Evolutionary conservation across 305 asterid species (phyloP), one percentile per base, ranked within the genome.

Genomic region (Fraxinus greggii): DNA sequence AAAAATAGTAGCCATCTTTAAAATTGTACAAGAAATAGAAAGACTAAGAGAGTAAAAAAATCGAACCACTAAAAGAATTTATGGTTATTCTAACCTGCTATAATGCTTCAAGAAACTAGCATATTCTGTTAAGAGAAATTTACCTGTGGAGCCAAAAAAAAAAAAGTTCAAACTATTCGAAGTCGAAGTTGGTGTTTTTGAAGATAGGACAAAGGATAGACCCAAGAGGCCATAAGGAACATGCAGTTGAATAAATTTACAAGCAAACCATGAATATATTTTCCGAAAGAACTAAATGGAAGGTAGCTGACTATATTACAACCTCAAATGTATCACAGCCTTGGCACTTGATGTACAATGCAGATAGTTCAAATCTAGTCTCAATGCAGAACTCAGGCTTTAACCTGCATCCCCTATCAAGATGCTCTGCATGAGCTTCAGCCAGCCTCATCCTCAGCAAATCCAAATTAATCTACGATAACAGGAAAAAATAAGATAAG

Each of bases 351-450:
- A 96, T 88, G 82, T 93, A 96, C 77, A 96, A 85, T 72, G 98
- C 99, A 75, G 94, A 86, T 42, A 92, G 86, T 31, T 83, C 91
- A 79, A 93, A 96, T 82, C 84, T 92, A 35, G 91, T 87, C 89
- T 95, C 98, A 0, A 84, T 35, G 80, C 90, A 86, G 90, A 96
- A 94, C 80, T 90, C 90, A 0, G 98, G 94, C 73, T 73, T 89
- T 89, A 91, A 82, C 86, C 87, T 90, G 92, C 99, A 94, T 31
- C 97, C 99, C 80, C 87, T 86, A 76, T 91, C 94, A 32, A 91
- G 89, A 89, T 96, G 98, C 77, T 94, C 97, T 8, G 89, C 23
- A 48, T 93, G 98, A 79, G 92, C 97, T 84, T 94, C 98, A 65
- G 91, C 97, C 84, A 94, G 91, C 90, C 93, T 89, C 80, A 32